Percentiles rank a stretch among this genome's conserved stretches.
Conservation (phyloP, 2,329 filamentous ascomycete genomes). For the Phoma sp. region DNA sequence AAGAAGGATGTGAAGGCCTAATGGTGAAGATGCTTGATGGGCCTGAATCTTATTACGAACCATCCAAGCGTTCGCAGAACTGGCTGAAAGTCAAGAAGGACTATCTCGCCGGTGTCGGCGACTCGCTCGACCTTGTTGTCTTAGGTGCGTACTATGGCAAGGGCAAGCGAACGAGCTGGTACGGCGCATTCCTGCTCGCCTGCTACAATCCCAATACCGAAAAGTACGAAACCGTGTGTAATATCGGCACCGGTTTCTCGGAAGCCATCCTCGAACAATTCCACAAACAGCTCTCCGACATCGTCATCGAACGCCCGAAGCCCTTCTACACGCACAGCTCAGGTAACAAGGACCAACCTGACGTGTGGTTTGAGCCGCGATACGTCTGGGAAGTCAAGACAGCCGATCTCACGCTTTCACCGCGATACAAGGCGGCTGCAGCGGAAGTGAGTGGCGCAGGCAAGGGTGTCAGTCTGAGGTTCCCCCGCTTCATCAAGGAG, state of each 20-base stretch:
- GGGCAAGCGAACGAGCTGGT: constrained; percentile 94
- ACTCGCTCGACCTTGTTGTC: constrained; percentile 95
- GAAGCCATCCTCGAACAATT: constrained; percentile 92
- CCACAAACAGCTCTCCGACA: constrained; percentile 73
- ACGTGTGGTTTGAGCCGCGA: constrained; percentile 96
- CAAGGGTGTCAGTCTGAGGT: constrained; percentile 84
- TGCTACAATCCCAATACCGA: constrained; percentile 86
- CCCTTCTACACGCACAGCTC: constrained; percentile 90
- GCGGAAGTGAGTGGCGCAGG: constrained; percentile 74
- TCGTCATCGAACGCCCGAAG: constrained; percentile 87
- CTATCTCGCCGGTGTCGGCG: constrained; percentile 90
- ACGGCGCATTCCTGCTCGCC: constrained; percentile 92
- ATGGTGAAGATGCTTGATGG: constrained; percentile 99
- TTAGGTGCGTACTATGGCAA: constrained; percentile 92
- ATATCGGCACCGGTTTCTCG: constrained; percentile 96
- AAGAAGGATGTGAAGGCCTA: constrained; percentile 92
- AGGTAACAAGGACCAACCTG: constrained; percentile 89
- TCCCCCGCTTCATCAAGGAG: constrained; percentile 89
- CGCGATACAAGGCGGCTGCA: constrained; percentile 88
- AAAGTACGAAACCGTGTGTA: constrained; percentile 93
- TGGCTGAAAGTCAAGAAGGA: constrained; percentile 99
- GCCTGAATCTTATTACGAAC: constrained; percentile 90
- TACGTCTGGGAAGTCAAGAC: constrained; percentile 98
- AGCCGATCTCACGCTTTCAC: constrained; percentile 90
- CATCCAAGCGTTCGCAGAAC: constrained; percentile 93